Evolutionary conservation across 2,329 filamentous ascomycete genomes (phyloP).

Genomic region (Taxawa tesnikishii): DNA sequence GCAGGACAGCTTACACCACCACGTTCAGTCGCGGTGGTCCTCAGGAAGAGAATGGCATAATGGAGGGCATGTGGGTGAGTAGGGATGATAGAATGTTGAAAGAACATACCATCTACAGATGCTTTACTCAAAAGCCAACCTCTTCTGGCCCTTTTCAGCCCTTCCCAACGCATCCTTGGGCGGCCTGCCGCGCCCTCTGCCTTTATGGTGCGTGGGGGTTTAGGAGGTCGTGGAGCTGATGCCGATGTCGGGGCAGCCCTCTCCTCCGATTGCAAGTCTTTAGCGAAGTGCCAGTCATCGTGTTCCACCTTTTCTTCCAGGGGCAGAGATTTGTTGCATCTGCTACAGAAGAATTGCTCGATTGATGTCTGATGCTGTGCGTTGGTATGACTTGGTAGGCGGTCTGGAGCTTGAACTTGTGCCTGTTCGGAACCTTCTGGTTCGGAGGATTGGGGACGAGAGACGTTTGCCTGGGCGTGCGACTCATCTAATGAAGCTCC

Average conservation of each 20-base stretch:
- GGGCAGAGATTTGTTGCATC: conserved; percentile 40
- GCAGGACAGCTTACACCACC: too few relatives aligned
- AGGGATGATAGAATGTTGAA: too few relatives aligned
- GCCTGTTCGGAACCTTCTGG: conserved; percentile 2
- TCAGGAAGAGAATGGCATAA: too few relatives aligned
- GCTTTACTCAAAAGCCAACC: conserved; percentile 29
- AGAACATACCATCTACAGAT: too few relatives aligned
- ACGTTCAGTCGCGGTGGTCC: too few relatives aligned
- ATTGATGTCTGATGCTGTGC: conserved; percentile 6
- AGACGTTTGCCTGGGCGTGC: neutral
- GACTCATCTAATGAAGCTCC: neutral
- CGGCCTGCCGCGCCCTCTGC: conserved; percentile 23
- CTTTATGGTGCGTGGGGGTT: conserved; percentile 4
- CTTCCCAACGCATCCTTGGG: conserved; percentile 14
- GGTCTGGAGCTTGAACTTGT: neutral
- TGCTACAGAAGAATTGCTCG: conserved; percentile 43
- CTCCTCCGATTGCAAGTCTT: conserved; percentile 63
- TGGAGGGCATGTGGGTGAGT: too few relatives aligned
- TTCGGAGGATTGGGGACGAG: too few relatives aligned
- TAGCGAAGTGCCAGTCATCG: conserved; percentile 88
- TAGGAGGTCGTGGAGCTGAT: conserved; percentile 3
- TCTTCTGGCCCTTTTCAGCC: conserved; percentile 32
- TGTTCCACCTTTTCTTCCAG: conserved; percentile 55
- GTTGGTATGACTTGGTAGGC: too few relatives aligned
- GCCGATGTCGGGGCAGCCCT: conserved; percentile 13